These are phyloP conservation scores for Lactifluus echinatus DNA, from an alignment of 768 basidiomycete species.

Conservation along the genomic window DNA sequence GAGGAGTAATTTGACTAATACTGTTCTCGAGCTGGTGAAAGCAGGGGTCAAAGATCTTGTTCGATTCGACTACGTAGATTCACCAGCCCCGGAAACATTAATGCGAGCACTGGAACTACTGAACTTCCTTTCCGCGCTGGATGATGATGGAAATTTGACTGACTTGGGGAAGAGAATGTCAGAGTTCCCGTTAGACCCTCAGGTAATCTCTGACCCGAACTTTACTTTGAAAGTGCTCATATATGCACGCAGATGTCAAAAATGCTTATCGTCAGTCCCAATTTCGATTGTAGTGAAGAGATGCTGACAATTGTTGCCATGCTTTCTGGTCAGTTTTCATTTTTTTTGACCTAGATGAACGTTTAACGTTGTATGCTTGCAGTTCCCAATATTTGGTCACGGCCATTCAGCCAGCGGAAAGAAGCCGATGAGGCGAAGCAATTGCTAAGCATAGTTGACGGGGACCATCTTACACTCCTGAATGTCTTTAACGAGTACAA, in stretches of 20 bases:
- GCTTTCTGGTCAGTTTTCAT: constrained; percentile 72
- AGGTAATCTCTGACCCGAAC: constrained; percentile 37
- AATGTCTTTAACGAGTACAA: constrained; percentile 94
- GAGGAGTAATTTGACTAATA: constrained; percentile 86
- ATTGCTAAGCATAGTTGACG: constrained; percentile 78
- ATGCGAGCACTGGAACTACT: constrained; percentile 94
- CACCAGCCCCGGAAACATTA: constrained; percentile 90
- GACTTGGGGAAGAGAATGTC: constrained; percentile 87
- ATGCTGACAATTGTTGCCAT: constrained; percentile 92
- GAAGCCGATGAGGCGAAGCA: constrained; percentile 94
- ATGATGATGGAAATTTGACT: constrained; percentile 91
- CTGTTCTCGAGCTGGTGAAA: constrained; percentile 89
- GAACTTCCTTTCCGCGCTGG: constrained; percentile 85
- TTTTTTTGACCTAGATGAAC: background rate
- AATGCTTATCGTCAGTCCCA: constrained; percentile 88
- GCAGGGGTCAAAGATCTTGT: constrained; percentile 92
- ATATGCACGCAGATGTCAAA: constrained; percentile 61
- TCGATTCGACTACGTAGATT: constrained; percentile 82
- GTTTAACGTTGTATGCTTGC: background rate
- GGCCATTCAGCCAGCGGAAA: constrained; percentile 78
- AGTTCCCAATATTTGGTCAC: constrained; percentile 93
- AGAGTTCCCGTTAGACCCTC: constrained; percentile 97
- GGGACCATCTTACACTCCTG: constrained; percentile 89
- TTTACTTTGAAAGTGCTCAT: background rate
- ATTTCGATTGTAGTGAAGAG: constrained; percentile 94